These are phyloP conservation scores for Coemansia sp. DNA, from an alignment of 192 early-diverging fungal genomes.

Conservation along the genomic window DNA sequence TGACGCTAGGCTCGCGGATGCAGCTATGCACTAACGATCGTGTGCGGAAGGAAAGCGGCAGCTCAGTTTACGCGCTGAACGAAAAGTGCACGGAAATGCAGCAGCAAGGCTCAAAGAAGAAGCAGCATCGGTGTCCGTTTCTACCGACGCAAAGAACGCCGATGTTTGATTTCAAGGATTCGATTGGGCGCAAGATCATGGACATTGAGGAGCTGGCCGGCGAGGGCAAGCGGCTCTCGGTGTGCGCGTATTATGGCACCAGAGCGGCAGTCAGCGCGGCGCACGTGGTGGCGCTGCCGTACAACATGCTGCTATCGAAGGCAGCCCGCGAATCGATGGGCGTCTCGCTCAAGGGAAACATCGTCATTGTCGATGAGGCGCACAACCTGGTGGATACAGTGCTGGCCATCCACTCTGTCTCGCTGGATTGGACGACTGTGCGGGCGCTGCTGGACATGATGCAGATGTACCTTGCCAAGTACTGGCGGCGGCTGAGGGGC, in stretches of 20 bases:
- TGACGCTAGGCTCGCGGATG: slow-evolving; percentile 81
- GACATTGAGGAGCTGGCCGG: slow-evolving; percentile 89
- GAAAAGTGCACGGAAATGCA: slow-evolving; percentile 88
- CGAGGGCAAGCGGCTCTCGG: slow-evolving; percentile 59
- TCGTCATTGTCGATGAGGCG: slow-evolving; percentile 88
- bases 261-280: slow-evolving; percentile 53
- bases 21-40: slow-evolving; percentile 81
- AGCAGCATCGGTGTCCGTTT: slow-evolving; percentile 53
- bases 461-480: slow-evolving; percentile 67
- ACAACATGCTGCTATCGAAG: slow-evolving; percentile 80
- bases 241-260: slow-evolving; percentile 87
- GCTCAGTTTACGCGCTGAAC: slow-evolving; percentile 59
- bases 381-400: slow-evolving; percentile 80
- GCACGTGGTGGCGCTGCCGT: slow-evolving; percentile 86
- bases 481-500: slow-evolving; percentile 68
- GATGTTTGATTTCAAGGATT: slow-evolving; percentile 64
- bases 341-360: slow-evolving; percentile 67
- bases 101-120: slow-evolving; percentile 22
- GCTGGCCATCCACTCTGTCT: slow-evolving; percentile 67
- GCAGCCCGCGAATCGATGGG: slow-evolving; percentile 75
- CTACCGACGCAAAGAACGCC: slow-evolving; percentile 56
- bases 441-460: slow-evolving; percentile 61
- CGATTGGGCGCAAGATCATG: slow-evolving; percentile 47
- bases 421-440: slow-evolving; percentile 58
- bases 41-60: slow-evolving; percentile 57